Conservation (phyloP, 768 basidiomycete species). For the Boletus reticulatus region DNA sequence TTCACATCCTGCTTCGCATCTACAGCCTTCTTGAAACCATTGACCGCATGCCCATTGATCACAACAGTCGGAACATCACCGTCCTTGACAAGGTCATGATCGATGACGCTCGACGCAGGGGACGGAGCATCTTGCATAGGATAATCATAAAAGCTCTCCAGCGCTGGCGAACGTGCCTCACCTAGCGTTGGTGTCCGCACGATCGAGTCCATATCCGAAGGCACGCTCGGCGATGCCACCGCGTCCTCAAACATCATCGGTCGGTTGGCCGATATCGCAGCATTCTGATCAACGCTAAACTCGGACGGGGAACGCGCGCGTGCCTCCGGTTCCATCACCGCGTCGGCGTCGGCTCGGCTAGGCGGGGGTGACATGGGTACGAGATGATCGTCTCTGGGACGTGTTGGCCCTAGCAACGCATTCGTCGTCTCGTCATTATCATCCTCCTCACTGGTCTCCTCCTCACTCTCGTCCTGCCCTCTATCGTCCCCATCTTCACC, state of each 20-base stretch:
- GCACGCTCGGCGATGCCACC: slow-evolving; percentile 21
- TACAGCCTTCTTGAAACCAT: not conserved
- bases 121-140: slow-evolving; percentile 24
- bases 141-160: slow-evolving; percentile 25
- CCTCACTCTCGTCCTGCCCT: slow-evolving; percentile 36
- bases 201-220: slow-evolving; percentile 28
- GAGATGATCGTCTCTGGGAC: not conserved
- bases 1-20: not conserved
- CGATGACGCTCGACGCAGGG: slow-evolving; percentile 28
- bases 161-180: slow-evolving; percentile 18
- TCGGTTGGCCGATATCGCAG: not conserved
- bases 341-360: not conserved
- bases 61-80: not conserved
- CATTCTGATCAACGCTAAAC: slow-evolving; percentile 1
- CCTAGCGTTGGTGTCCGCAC: slow-evolving; percentile 21
- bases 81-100: slow-evolving; percentile 22
- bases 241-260: slow-evolving; percentile 10
- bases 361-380: not conserved
- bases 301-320: slow-evolving; percentile 11
- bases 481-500: slow-evolving; percentile 5
- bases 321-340: not conserved
- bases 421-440: slow-evolving; percentile 31
- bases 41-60: not conserved
- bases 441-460: slow-evolving; percentile 39
- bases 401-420: slow-evolving; percentile 24